Base-by-base conservation (phyloP, 345 rosid species). In the Arabidopsis arenosa region DNA sequence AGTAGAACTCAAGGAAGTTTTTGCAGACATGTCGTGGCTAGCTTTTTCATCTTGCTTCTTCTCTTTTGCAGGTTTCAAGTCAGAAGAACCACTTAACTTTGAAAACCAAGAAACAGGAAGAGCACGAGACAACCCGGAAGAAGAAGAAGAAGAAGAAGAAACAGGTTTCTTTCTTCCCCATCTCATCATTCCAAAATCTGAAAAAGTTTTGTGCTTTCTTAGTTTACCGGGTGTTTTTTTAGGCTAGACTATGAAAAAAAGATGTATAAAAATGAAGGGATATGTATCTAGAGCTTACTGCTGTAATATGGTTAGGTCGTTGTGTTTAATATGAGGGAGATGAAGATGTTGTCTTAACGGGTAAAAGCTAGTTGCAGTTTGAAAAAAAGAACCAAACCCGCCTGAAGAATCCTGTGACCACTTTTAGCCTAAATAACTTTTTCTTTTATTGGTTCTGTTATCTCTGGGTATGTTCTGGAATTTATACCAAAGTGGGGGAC, bases 91-190 rank as follows among this genome's bases (percentile, higher is more conserved):
- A 86, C 84, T 85, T 80, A 89, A 85, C 80, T 80, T 86, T 14
- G 88, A 82, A 59, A 88, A 81, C 96, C 92, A 90, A 37, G 93
- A 82, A 28, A 61, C 62, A 55, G 85, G 84, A 60, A 68, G 74
- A 51, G 84, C 83, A 61, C 77, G 85, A 75, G 95, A 83, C 30
- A 79, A 43, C 47, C 54, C 70, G 0, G 75, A 69, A 23, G 26
- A 23, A 23, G 80, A 76, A 58, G 83, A 85, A 78, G 81, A 75
- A 72, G 88, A 66, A 2, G 84, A 74, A 65, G 85, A 44, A 60
- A 45, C 74, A 53, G 75, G 51, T 63, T 76, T 85, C 70, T 88
- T 85, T 62, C 78, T 80, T 70, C 90, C 87, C 96, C 88, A 89
- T 87, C 75, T 90, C 94, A 91, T 87, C 55, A 52, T 84, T 41